Percentiles rank a stretch among this genome's conserved stretches.
phyloP scores from a whole-genome alignment of 139 green algal species.

The Chlorella sorokiniana region DNA sequence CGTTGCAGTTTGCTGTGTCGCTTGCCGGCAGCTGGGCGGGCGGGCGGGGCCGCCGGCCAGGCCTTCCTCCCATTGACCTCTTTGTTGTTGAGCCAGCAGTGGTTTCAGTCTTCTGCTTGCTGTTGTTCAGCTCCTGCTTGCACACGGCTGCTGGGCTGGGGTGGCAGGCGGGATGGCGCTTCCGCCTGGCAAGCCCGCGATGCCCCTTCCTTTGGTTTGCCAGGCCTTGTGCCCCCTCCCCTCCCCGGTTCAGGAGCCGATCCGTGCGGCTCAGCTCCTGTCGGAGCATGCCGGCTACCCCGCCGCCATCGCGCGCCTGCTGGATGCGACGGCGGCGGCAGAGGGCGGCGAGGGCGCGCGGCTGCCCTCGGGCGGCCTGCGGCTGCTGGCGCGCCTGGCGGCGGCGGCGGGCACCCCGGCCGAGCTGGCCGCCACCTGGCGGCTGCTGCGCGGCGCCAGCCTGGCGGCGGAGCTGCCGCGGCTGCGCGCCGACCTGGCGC shows the following conservation, averaged over 20 bases:
- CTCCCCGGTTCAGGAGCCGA: neutral
- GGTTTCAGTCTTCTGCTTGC: no score
- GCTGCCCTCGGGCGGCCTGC: neutral
- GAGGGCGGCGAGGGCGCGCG: neutral
- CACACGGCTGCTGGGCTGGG: no score
- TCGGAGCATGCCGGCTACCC: neutral
- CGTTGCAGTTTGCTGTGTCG: no score
- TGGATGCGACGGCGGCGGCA: neutral
- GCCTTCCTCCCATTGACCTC: no score
- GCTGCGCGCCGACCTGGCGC: neutral
- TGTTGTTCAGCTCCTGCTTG: no score
- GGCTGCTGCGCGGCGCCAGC: neutral
- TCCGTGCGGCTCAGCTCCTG: conserved; percentile 14
- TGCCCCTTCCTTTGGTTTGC: neutral
- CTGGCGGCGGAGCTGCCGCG: neutral
- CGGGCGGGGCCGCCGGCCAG: no score
- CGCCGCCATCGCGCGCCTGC: conserved; percentile 5
- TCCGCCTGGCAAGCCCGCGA: no score
- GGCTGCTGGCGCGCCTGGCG: conserved; percentile 2
- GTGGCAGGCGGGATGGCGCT: no score
- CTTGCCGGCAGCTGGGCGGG: no score
- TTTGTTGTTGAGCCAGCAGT: no score
- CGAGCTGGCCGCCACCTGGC: neutral
- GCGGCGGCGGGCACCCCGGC: neutral
- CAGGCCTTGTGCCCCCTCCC: neutral